A percentile compares a stretch with the other conserved stretches of the same genome.
Evolutionary conservation across 495 filamentous ascomycete genomes (phyloP).

Genomic region (Tuber brumale): DNA sequence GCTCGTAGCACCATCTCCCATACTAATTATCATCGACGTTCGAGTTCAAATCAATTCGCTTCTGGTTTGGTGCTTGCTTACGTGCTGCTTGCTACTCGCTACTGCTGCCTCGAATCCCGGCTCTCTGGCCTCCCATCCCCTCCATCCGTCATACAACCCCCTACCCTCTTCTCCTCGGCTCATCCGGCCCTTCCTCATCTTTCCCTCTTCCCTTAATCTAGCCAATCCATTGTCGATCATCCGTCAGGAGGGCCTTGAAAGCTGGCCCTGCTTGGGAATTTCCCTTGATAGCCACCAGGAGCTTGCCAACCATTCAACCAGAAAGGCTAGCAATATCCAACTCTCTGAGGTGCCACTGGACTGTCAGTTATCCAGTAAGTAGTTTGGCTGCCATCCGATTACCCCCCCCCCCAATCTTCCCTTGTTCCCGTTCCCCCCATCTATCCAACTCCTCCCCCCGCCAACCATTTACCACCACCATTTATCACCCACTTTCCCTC

Average conservation of each 20-base stretch:
- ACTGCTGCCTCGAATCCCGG: constrained; percentile 26
- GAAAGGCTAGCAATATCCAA: background rate
- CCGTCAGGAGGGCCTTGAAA: background rate
- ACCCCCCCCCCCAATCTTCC: constrained; percentile 26
- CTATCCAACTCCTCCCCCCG: constrained; percentile 25
- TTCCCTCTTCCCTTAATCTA: constrained; percentile 12
- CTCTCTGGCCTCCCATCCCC: constrained; percentile 30
- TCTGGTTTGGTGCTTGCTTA: background rate
- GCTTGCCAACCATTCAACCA: background rate
- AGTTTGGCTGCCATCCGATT: constrained; percentile 1
- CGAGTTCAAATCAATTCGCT: background rate
- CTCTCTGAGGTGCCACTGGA: background rate
- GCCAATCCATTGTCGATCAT: constrained; percentile 18
- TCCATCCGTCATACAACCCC: constrained; percentile 13
- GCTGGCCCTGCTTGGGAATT: background rate
- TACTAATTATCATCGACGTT: constrained; percentile 1
- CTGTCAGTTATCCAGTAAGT: background rate
- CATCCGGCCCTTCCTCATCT: background rate
- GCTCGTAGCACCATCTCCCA: background rate
- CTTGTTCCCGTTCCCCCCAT: constrained; percentile 31
- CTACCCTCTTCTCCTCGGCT: background rate
- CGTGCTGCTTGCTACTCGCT: constrained; percentile 22
- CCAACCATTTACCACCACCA: constrained; percentile 19
- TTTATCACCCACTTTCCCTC: constrained; percentile 27
- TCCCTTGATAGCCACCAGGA: background rate